Evolutionary conservation across 202 grass and related monocot species (phyloP), one percentile per base, ranked within the genome.

Genomic region (Zizania palustris): DNA sequence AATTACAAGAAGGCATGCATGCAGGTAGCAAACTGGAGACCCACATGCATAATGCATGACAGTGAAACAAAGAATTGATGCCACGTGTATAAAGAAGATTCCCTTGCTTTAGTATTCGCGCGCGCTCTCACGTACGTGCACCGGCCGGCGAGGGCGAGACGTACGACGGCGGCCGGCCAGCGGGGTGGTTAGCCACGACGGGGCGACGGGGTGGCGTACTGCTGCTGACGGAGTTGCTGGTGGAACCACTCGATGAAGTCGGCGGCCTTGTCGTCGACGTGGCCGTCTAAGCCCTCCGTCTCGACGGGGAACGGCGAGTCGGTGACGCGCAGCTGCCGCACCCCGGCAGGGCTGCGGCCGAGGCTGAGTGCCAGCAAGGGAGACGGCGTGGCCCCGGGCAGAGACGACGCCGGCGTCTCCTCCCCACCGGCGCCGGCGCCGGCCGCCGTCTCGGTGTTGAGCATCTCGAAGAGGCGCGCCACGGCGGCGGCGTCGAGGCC

Each of bases 281-380:
- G 64, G 33, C 58, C 53, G 56, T 90, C 85, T 33, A 48, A 80
- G 36, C 78, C 87, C 56, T 83, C 92, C 2, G 85, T 84, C n/a
- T 82, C 87, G 9, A 90, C 14, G 3, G 85, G 85, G 72, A 93
- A 99, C 4, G 96, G 96, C n/a, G 96, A 99, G 89, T 99, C 96
- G 38, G 92, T 93, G 72, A 99, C 77, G 67, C 96, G 90, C 10
- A 99, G 87, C 67, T 85, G 92, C 18, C 92, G 81, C 19, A 22
- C 83, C 3, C 77, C 49, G 43, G 85, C 73, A 2, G 96, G 91
- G 81, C 83, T 85, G 63, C 85, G 85, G 0, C 91, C 89, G 54
- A 85, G 79, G 83, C 80, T 67, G 14, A 86, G 82, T 44, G 66
- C 63, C 50, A 89, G 82, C 84, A 90, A 33, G 7, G 89, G 88